These are phyloP conservation scores for Spergularia azorica DNA, from an alignment of 179 eudicot genomes.

Conservation along the genomic window DNA sequence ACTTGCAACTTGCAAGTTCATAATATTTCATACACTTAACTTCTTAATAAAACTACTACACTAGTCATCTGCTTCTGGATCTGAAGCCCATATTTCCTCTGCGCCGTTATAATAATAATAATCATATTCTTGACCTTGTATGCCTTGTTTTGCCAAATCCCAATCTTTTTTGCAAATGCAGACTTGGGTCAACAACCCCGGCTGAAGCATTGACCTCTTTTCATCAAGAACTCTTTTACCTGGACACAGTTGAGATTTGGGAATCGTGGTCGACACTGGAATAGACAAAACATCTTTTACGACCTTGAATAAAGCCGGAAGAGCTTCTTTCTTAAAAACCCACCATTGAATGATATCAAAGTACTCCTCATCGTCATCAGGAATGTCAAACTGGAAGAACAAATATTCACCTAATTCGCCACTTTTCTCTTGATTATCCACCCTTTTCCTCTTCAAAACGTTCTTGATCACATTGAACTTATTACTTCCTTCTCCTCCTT, in stretches of 20 bases:
- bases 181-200: background rate
- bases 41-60: no score
- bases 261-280: constrained; percentile 3
- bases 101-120: no score
- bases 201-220: background rate
- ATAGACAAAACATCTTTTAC: constrained; percentile 11
- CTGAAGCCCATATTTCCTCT: no score
- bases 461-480: background rate
- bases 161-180: constrained; percentile 22
- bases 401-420: constrained; percentile 1
- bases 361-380: background rate
- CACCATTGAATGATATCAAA: constrained; percentile 6
- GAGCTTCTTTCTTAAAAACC: background rate
- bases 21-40: no score
- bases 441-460: background rate
- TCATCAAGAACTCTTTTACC: constrained; percentile 20
- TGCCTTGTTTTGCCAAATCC: background rate
- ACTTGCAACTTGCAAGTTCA: no score
- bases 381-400: background rate
- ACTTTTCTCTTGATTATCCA: background rate
- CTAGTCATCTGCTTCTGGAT: no score
- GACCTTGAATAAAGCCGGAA: constrained; percentile 6
- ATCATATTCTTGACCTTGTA: background rate
- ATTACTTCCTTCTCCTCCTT: background rate
- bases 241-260: background rate